phyloP scores from a whole-genome alignment of 139 green algal genomes.

The Chlamydomonas sphaeroides region DNA sequence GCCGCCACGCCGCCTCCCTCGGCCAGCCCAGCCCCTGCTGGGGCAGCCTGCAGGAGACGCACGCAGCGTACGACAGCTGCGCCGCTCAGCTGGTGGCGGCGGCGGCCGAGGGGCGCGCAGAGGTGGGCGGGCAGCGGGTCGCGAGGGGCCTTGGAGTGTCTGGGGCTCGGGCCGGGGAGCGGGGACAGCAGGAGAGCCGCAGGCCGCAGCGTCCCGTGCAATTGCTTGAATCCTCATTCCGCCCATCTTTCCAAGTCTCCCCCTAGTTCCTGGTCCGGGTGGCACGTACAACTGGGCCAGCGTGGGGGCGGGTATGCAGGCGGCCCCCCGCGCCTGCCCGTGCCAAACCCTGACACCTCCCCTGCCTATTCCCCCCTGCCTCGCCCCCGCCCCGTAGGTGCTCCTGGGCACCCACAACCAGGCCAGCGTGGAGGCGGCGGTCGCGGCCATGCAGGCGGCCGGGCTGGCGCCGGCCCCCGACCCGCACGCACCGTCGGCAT shows the following conservation, averaged over 20 bases:
- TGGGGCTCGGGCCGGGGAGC: no score
- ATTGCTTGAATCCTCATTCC: no score
- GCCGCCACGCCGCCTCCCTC: slow-evolving; percentile 60
- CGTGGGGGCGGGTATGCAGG: no score
- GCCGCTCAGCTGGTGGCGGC: slow-evolving; percentile 53
- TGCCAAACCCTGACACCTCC: no score
- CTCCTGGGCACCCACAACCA: slow-evolving; percentile 78
- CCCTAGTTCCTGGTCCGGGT: no score
- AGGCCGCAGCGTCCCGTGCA: no score
- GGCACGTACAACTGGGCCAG: no score
- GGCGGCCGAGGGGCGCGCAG: slow-evolving; percentile 48
- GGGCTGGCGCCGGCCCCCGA: slow-evolving; percentile 51
- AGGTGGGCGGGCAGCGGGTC: slow-evolving; percentile 35
- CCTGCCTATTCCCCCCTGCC: background rate
- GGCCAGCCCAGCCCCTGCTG: slow-evolving; percentile 78
- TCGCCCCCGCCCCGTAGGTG: slow-evolving; percentile 1
- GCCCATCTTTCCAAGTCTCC: no score
- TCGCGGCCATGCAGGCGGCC: slow-evolving; percentile 69
- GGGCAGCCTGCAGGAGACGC: slow-evolving; percentile 73
- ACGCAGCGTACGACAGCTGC: slow-evolving; percentile 75
- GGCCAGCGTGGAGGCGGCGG: slow-evolving; percentile 71
- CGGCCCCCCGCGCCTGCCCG: no score
- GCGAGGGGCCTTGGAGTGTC: no score
- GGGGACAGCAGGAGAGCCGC: no score
- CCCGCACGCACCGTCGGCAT: slow-evolving; percentile 72